phyloP scores from a whole-genome alignment of 1,139 yeast genomes.

The Pichia sp. region DNA sequence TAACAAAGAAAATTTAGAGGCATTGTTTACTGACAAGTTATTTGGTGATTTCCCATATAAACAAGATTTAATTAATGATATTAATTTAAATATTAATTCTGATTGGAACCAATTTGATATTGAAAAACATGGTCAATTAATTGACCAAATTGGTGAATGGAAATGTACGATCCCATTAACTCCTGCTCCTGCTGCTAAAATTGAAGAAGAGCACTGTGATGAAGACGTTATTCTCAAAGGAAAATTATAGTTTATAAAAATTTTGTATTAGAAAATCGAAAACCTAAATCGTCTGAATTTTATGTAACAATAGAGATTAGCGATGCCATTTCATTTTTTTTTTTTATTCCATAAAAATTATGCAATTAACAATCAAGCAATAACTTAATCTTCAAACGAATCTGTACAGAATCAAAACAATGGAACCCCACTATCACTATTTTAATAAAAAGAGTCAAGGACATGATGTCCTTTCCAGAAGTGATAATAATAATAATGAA shows the following conservation, averaged over 20 bases:
- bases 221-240: conserved; percentile 17
- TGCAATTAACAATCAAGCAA: background rate
- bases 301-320: background rate
- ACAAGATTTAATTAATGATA: conserved; percentile 15
- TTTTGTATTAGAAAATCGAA: background rate
- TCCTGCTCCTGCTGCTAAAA: conserved; percentile 37
- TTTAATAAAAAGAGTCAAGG: background rate
- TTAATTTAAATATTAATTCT: conserved; percentile 15
- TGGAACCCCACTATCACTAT: background rate
- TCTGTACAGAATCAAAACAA: background rate
- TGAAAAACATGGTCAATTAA: conserved; percentile 22
- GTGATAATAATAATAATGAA: background rate
- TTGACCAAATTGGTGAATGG: conserved; percentile 37
- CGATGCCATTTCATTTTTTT: background rate
- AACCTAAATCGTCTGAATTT: background rate
- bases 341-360: background rate
- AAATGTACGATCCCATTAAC: conserved; percentile 38
- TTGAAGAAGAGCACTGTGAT: conserved; percentile 21
- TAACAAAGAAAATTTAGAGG: conserved; percentile 7
- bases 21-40: conserved; percentile 14
- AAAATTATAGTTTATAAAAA: conserved; percentile 18
- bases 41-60: conserved; percentile 18
- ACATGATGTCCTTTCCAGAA: background rate
- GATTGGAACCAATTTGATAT: conserved; percentile 14
- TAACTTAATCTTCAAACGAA: too few relatives aligned